Base-by-base conservation (phyloP, 1,284 basidiomycete species). In the Agaricales sp. region DNA sequence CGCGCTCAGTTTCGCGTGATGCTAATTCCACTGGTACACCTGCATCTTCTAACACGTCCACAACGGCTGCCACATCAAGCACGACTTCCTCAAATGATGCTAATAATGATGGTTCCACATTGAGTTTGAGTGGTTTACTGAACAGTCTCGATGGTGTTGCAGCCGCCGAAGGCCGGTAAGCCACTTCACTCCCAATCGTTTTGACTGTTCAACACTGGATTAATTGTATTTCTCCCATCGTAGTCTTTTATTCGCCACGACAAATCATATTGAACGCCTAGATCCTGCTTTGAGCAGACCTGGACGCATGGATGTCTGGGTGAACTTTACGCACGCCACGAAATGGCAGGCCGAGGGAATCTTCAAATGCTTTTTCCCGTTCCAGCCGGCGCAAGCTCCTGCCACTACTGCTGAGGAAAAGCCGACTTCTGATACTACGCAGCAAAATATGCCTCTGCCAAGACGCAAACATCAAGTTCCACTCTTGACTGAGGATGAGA, bases 281-380 rank as follows among this genome's bases (percentile, higher is more conserved):
- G 87, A 90, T 62, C 87, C 87, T 45, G 86, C 86, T 14, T 70
- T 89, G 43, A 86, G 81, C 63, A 75, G 85, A 19, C 85, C 86
- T 25, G 87, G 87, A 49, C 82, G 87, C 48, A 88, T 89, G 86
- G 87, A 90, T 58, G 87, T 90, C 13, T 89, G 87, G 87, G 76
- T 89, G 35, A 87, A 90, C 69, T 90, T 90, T 66, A 84, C 83
- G 51, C 82, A 90, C 59, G 88, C 89, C 4, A 88, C 83, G 4
- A 88, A 85, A 61, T 85, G 81, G 79, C 88, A 92, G 60, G 88
- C 87, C 21, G 86, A 89, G 65, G 87, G 85, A 48, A 87, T 90
- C 61, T 92, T 90, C 78, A 87, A 89, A 62, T 88, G 87, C 63
- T 92, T 92, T 77, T 92, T 91, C 80, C 88, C 88, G 1, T 80